phyloP scores from a whole-genome alignment of 495 filamentous ascomycete genomes.

The Chaetomium cochliodes region DNA sequence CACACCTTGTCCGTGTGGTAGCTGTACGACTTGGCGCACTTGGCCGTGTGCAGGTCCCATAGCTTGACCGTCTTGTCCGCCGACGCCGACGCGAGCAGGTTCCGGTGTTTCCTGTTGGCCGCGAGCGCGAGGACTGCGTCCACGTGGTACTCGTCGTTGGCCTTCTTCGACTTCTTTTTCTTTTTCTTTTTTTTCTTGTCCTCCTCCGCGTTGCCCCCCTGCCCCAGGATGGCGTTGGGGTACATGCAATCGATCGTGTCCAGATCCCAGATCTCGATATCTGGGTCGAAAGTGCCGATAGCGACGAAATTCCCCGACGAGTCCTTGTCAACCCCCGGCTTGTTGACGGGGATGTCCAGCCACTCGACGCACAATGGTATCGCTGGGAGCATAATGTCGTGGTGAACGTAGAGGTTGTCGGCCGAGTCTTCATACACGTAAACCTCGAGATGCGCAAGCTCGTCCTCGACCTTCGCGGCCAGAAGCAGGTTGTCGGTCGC shows the following conservation, averaged over 20 bases:
- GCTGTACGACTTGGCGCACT: conserved; percentile 90
- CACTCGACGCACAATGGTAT: conserved; percentile 95
- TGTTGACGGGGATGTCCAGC: conserved; percentile 83
- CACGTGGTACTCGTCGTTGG: conserved; percentile 89
- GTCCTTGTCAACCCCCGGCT: conserved; percentile 56
- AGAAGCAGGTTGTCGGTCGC: conserved; percentile 89
- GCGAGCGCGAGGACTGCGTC: conserved; percentile 89
- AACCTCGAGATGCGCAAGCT: conserved; percentile 92
- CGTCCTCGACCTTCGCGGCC: conserved; percentile 91
- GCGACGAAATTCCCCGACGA: conserved; percentile 82
- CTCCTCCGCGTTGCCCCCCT: conserved; percentile 55
- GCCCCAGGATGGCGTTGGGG: conserved; percentile 94
- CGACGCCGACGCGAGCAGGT: conserved; percentile 92
- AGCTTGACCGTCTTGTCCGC: conserved; percentile 96
- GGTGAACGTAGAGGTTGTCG: conserved; percentile 97
- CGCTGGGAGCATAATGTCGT: conserved; percentile 98
- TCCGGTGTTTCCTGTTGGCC: conserved; percentile 86
- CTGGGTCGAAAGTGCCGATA: conserved; percentile 93
- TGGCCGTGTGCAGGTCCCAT: conserved; percentile 90
- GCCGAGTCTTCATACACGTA: conserved; percentile 94
- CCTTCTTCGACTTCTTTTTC: conserved; percentile 78
- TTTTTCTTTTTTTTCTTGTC: conserved; percentile 73
- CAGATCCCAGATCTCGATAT: conserved; percentile 98
- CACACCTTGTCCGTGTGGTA: conserved; percentile 95
- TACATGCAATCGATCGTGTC: conserved; percentile 96